These are phyloP conservation scores for Tricholoma saponaceum DNA, from an alignment of 768 basidiomycete genomes.

Conservation along the genomic window DNA sequence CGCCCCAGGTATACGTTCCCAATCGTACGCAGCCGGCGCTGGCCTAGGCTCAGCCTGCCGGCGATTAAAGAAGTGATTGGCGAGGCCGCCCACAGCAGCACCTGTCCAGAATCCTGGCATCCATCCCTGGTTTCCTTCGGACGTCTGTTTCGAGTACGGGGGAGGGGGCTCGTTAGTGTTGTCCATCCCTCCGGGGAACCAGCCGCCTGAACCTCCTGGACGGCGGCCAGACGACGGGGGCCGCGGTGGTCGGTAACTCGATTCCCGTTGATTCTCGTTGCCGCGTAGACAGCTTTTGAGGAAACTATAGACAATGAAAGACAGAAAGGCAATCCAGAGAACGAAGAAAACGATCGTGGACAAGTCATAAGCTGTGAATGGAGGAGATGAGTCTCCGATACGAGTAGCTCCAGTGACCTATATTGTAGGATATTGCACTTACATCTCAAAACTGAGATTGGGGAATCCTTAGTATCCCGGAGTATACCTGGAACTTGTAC, in stretches of 20 bases:
- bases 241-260: slow-evolving; percentile 24
- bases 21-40: slow-evolving; percentile 41
- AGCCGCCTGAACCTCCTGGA: slow-evolving; percentile 40
- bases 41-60: slow-evolving; percentile 20
- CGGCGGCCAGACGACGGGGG: slow-evolving; percentile 28
- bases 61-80: slow-evolving; percentile 51
- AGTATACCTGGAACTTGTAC: slow-evolving; percentile 58
- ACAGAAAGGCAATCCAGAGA: slow-evolving; percentile 51
- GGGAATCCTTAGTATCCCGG: slow-evolving; percentile 27
- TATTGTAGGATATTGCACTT: slow-evolving; percentile 9
- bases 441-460: slow-evolving; percentile 25
- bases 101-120: slow-evolving; percentile 86
- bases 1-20: slow-evolving; percentile 41
- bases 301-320: slow-evolving; percentile 53
- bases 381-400: background rate
- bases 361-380: slow-evolving; percentile 40
- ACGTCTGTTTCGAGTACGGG: slow-evolving; percentile 48
- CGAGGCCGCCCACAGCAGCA: slow-evolving; percentile 67
- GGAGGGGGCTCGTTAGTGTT: slow-evolving; percentile 51
- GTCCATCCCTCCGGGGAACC: slow-evolving; percentile 49
- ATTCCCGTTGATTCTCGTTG: slow-evolving; percentile 18
- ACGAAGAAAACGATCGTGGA: slow-evolving; percentile 48
- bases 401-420: too few species aligned
- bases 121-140: slow-evolving; percentile 34
- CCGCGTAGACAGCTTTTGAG: slow-evolving; percentile 49